Conservation (phyloP, 2,329 filamentous ascomycete species). For the Rachicladosporium sp. region DNA sequence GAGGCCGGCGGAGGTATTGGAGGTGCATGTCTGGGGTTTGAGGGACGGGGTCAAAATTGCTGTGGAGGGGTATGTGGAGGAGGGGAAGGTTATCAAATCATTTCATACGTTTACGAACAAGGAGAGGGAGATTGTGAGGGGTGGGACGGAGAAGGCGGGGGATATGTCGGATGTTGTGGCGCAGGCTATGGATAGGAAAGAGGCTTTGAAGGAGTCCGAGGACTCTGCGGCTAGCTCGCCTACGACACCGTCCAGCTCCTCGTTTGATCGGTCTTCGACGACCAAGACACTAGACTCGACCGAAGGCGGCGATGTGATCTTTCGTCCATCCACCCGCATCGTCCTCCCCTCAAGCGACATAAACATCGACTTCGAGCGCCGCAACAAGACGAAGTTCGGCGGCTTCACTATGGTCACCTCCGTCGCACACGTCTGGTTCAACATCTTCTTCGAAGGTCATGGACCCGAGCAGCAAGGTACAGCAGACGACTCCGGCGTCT, state of each 20-base stretch:
- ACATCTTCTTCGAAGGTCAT: conserved; percentile 78
- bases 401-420: conserved; percentile 84
- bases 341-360: conserved; percentile 71
- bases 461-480: conserved; percentile 56
- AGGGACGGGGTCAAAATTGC: conserved; percentile 77
- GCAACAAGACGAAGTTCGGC: conserved; percentile 62
- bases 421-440: conserved; percentile 95
- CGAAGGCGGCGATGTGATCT: conserved; percentile 60
- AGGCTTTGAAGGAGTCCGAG: neutral
- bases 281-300: conserved; percentile 4
- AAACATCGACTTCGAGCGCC: conserved; percentile 78
- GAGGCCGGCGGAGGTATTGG: conserved; percentile 67
- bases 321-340: conserved; percentile 57
- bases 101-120: conserved; percentile 67
- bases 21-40: conserved; percentile 83
- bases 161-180: conserved; percentile 34
- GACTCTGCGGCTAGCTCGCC: neutral
- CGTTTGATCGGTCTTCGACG: neutral
- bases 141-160: conserved; percentile 34
- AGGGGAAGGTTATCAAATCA: conserved; percentile 72
- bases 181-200: conserved; percentile 13
- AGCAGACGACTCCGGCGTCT: conserved; percentile 57
- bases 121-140: conserved; percentile 57
- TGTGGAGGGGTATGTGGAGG: conserved; percentile 75
- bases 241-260: neutral